A percentile compares a stretch with the other conserved stretches of the same genome.
Evolutionary conservation across 2,329 filamentous ascomycete genomes (phyloP).

Genomic region (Septoria petroselini): DNA sequence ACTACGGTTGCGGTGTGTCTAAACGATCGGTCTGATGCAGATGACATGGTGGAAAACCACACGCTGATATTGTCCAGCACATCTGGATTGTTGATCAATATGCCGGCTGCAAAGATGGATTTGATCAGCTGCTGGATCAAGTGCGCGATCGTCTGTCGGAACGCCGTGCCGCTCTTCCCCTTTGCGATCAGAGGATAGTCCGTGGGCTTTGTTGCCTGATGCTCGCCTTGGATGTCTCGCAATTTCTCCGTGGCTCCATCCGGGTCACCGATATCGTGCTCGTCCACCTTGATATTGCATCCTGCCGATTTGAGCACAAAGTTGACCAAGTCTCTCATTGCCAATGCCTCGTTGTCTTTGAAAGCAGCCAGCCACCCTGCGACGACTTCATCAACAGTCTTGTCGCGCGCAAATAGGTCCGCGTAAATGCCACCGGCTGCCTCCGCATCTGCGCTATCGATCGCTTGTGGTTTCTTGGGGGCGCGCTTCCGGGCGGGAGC

Average conservation of each 20-base stretch:
- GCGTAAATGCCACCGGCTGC: conserved; percentile 58
- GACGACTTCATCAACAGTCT: conserved; percentile 55
- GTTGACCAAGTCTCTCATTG: conserved; percentile 59
- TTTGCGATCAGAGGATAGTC: conserved; percentile 91
- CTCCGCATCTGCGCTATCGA: conserved; percentile 52
- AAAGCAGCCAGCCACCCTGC: conserved; percentile 58
- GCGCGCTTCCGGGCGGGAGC: conserved; percentile 41
- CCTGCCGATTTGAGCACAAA: conserved; percentile 68
- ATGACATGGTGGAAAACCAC: conserved; percentile 90
- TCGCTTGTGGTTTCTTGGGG: conserved; percentile 51
- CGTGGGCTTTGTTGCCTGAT: conserved; percentile 68
- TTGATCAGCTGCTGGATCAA: conserved; percentile 77
- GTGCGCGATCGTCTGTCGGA: conserved; percentile 70
- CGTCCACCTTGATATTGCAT: conserved; percentile 72
- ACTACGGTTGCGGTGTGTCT: conserved; percentile 89
- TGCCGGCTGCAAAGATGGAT: conserved; percentile 75
- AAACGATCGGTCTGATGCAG: conserved; percentile 81
- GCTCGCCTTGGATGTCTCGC: conserved; percentile 81
- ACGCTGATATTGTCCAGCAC: conserved; percentile 84
- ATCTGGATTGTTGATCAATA: conserved; percentile 71
- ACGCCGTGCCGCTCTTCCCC: conserved; percentile 68
- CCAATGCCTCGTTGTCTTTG: conserved; percentile 53
- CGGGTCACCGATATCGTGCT: conserved; percentile 81
- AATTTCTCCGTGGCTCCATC: conserved; percentile 80
- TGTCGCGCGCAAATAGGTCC: conserved; percentile 58